Conservation (phyloP, 2,329 filamentous ascomycete genomes). For the Ceratocystis smalleyi region DNA sequence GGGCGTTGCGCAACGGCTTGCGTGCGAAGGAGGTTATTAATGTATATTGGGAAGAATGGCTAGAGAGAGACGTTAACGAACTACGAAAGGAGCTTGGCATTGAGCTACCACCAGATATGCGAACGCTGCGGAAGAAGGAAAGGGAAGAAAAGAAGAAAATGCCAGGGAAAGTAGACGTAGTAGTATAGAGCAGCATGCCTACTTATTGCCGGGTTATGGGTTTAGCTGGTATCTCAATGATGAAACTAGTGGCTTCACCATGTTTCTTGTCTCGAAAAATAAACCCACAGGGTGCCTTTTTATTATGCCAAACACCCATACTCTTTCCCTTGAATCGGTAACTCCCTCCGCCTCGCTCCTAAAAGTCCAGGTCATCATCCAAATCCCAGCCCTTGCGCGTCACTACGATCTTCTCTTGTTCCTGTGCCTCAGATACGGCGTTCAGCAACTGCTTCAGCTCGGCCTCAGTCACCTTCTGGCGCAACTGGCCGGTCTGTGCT, state of each 20-base stretch:
- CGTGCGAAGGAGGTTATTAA: slow-evolving; percentile 71
- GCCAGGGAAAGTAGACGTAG: background rate
- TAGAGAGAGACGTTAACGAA: slow-evolving; percentile 68
- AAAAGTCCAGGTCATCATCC: slow-evolving; percentile 60
- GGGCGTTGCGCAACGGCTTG: slow-evolving; percentile 75
- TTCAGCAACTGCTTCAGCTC: slow-evolving; percentile 86
- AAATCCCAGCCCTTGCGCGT: slow-evolving; percentile 72
- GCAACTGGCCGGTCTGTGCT: slow-evolving; percentile 71
- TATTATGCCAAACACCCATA: slow-evolving; percentile 13
- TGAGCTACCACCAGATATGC: slow-evolving; percentile 74
- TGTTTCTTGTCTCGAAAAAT: background rate
- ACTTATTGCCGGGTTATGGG: background rate
- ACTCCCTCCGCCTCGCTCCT: background rate
- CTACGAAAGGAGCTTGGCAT: slow-evolving; percentile 63
- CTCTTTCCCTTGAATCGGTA: slow-evolving; percentile 6
- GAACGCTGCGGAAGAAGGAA: slow-evolving; percentile 56
- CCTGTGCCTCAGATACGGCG: slow-evolving; percentile 64
- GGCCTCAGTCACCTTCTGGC: slow-evolving; percentile 74
- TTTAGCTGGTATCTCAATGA: background rate
- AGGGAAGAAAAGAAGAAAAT: slow-evolving; percentile 47
- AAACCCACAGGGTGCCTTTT: background rate
- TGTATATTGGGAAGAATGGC: slow-evolving; percentile 92
- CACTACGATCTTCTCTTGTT: slow-evolving; percentile 76
- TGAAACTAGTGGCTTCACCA: background rate
- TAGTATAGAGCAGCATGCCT: background rate